phyloP scores from a whole-genome alignment of 164 flowering plant genomes.

The Saururus chinensis region DNA sequence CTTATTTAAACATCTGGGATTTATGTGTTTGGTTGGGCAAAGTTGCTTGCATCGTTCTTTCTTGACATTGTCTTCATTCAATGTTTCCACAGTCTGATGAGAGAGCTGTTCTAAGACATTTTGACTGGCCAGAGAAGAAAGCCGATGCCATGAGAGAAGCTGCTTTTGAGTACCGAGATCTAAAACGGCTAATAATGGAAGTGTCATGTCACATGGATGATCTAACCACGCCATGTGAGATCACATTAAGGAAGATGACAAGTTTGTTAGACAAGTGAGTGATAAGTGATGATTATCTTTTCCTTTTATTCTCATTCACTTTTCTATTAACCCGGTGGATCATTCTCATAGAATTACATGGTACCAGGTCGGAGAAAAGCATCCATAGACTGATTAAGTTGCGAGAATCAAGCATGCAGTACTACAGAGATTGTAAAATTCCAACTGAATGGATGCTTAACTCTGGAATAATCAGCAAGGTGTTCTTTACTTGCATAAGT shows the following conservation, averaged over 20 bases:
- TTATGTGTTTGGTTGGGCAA: too few species aligned
- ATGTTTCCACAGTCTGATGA: constrained; percentile 47
- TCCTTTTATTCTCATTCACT: too few species aligned
- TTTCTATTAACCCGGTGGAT: not conserved
- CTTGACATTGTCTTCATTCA: not conserved
- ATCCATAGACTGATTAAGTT: constrained; percentile 37
- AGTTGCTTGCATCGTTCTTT: not conserved
- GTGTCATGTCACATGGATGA: constrained; percentile 43
- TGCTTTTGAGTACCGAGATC: constrained; percentile 57
- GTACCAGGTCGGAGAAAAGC: constrained; percentile 46
- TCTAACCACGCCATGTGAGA: constrained; percentile 29
- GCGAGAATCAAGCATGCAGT: constrained; percentile 32
- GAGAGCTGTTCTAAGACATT: constrained; percentile 64
- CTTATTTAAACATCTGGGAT: too few species aligned
- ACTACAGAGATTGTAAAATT: constrained; percentile 34
- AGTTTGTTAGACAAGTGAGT: constrained; percentile 52
- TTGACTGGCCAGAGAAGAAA: constrained; percentile 70
- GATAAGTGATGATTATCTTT: not conserved
- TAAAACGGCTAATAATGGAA: constrained; percentile 41
- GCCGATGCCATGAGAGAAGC: constrained; percentile 76
- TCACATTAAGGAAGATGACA: constrained; percentile 51
- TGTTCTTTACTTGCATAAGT: constrained; percentile 3
- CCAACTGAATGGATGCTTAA: constrained; percentile 78
- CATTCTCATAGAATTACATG: constrained; percentile 2
- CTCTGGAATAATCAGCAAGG: constrained; percentile 53